Percentiles rank a stretch among this genome's conserved stretches.
Conservation (phyloP, 176 grass and related monocot species). For the Cenchrus fungigraminus region DNA sequence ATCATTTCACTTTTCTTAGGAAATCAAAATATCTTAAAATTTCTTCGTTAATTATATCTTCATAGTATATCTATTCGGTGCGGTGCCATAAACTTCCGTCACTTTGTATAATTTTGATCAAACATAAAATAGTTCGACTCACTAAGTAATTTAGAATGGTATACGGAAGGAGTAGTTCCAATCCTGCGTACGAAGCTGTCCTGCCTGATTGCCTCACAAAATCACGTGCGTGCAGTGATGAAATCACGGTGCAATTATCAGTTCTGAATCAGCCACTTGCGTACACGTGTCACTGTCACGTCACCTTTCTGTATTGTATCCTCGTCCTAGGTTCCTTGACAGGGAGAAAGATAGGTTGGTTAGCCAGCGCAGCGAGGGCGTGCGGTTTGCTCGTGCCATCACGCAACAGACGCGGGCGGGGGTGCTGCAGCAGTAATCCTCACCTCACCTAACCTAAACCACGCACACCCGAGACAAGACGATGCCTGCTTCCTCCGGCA, state of each 20-base stretch:
- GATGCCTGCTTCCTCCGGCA: not conserved
- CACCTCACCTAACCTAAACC: not conserved
- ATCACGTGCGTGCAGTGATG: not conserved
- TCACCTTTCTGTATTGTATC: not conserved
- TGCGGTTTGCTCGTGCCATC: not conserved
- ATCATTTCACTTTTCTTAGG: too few species aligned
- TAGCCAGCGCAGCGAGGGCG: not conserved
- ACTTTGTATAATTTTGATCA: too few species aligned
- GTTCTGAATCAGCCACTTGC: not conserved
- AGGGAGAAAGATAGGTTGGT: not conserved
- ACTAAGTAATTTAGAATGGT: too few species aligned
- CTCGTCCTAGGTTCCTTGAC: constrained; percentile 19
- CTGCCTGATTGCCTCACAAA: not conserved
- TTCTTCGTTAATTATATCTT: too few species aligned
- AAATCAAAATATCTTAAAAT: too few species aligned
- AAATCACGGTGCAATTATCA: not conserved
- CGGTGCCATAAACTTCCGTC: too few species aligned
- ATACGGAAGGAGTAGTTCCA: not conserved
- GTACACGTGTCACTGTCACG: not conserved
- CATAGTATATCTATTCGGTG: too few species aligned
- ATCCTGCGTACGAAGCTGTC: not conserved
- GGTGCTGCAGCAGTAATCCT: not conserved
- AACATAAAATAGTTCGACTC: too few species aligned
- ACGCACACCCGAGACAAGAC: not conserved
- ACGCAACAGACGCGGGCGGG: not conserved